Evolutionary conservation across 768 basidiomycete species (phyloP), one percentile per base, ranked within the genome.

Genomic region (Grammothele lineata): DNA sequence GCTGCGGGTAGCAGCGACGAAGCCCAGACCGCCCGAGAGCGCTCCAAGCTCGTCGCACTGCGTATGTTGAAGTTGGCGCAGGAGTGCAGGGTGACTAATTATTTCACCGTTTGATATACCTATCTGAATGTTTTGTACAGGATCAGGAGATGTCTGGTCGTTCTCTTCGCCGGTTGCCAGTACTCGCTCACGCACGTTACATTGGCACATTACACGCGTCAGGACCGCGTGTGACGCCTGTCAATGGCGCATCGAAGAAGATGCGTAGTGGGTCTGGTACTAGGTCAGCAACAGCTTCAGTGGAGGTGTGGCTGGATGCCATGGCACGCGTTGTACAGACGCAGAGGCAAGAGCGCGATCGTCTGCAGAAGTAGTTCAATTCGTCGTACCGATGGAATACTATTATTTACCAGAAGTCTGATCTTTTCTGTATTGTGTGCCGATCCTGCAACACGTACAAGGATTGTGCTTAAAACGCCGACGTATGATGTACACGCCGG

Each of bases 161-260:
- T 27, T 85, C 90, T 1, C 75, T 99, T 11, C 81, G 96, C 11
- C 82, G 93, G 6, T 73, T 99, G n/a, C 96, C 96, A 3, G 92
- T 98, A 37, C 78, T 98, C 17, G 91, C 94, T 1, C 81, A 96
- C 37, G 91, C 95, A 4, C 76, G 80, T 7, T 85, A 92, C 61
- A 83, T 97, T 40, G 78, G 83, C 23, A 66, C 74, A 14, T 76
- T 78, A 18, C 54, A n/a, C n/a, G n/a, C 61, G 2, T 9, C 39
- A 0, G 34, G 36, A n/a, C 26, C 34, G 6, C 51, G 46, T 10
- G 42, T 7, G 8, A 30, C 27, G 27, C 27, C 7, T 30, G 25
- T 27, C 12, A 54, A 48, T 12, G 53, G 49, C 0, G 25, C 48
- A 30, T 30, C 27, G 17, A 32, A 32, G 39, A 15, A 9, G 25